Evolutionary conservation across 805 yeast species (phyloP), one percentile per base, ranked within the genome.

Genomic region (Candida silvicultrix): DNA sequence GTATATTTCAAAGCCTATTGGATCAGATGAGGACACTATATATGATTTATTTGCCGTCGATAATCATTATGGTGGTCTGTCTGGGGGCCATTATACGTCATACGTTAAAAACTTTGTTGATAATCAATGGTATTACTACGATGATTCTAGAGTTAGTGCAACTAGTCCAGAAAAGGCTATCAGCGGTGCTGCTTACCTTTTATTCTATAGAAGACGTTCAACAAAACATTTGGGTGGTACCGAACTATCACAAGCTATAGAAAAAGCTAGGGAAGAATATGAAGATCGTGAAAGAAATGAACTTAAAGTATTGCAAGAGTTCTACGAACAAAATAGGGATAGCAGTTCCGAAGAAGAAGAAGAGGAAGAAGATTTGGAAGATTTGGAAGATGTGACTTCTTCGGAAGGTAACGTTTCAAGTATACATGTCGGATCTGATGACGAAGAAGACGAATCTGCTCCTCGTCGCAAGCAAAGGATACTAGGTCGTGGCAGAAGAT

Each of bases 41-140:
- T 92, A 92, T 64, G 98, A 94, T 60, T 69, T 94, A 50, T 74
- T 87, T 56, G 98, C 94, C 0, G 97, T 94, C 20, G 98, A 90
- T 62, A 94, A 92, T 62, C 99, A 94, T 60, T 89, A 75, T 62
- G 99, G 98, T 43, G 97, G 97, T 0, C 70, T 92, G 18, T 97
- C 98, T 0, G 98, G 98, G 5, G 98, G 99, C 2, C 98, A 94
- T 68, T 92, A 94, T 64, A 94, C 99, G 1, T 86, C 98, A 0
- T 84, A 81, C 57, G 96, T 78, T 0, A 85, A 83, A 62, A 90
- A 90, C 58, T 83, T 80, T 62, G 71, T 79, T 38, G 95, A 87
- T 57, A 68, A 68, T 19, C 72, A 79, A 47, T 94, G 98, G 98
- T 89, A 89, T 60, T 85, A 89, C 60, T 92, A 75, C 62, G 90